Base-by-base conservation (phyloP, 139 green algal genomes). In the Pycnococcus provasolii region DNA sequence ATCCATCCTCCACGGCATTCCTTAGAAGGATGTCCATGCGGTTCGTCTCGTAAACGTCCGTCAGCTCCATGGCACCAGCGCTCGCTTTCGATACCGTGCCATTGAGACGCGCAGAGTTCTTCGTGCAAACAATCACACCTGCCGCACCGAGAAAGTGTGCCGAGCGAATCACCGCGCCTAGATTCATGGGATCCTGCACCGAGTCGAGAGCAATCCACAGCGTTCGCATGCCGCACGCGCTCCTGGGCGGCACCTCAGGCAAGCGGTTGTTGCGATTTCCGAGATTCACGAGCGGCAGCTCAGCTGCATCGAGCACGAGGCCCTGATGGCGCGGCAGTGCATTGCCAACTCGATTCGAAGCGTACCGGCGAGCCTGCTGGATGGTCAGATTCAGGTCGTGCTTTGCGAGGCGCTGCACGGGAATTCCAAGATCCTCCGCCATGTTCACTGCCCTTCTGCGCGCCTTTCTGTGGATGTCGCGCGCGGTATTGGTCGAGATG, bases 201-300 rank as follows among this genome's bases (percentile, higher is more conserved):
- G 67, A 55, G 45, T 73, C 67, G 13, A 73, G 40, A 26, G 60
- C 67, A n/a, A 73, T 40, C 67, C 67, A 73, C 42, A 65, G 13
- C 42, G 59, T 26, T 26, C 26, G 41, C 7, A 42, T 54, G 9
- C 9, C 48, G 8, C 48, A 11, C 9, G 11, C 48, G 48, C 48
- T 8, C 8, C 11, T 54, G 48, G 11, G 8, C 11, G 48, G 8
- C 48, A 54, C 11, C 48, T n/a, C 8, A 8, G 48, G 48, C 48
- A 11, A 54, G 8, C 48, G 9, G 48, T 54, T 11, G 48, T 11
- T 11, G 15, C 37, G 11, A 45, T 50, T 13, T n/a, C 62, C 40
- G 50, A 13, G 60, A 60, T 13, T 45, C 6, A 2, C 11, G 5
- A 48, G 39, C 6, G 53, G 41, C 47, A 68, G 39, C 48, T 48